Percentiles rank a stretch among this genome's conserved stretches.
Conservation (phyloP, 345 rosid genomes). For the Crucihimalaya himalaica region DNA sequence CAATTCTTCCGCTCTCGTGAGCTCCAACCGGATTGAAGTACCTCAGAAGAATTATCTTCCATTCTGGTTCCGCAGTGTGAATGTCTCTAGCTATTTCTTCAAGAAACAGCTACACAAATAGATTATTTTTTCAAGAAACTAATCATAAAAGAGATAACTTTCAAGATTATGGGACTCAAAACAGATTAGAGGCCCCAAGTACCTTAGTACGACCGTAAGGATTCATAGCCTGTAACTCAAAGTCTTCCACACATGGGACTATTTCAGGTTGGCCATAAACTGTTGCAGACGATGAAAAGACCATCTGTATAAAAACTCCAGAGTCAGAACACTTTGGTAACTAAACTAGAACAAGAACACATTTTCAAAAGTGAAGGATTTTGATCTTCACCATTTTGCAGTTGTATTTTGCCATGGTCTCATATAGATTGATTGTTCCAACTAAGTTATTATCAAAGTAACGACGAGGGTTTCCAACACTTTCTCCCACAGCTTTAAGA, state of each 20-base stretch:
- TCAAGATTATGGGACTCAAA: constrained; percentile 7
- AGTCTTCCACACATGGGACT: constrained; percentile 83
- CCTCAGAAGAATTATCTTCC: constrained; percentile 83
- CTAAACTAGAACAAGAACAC: background rate
- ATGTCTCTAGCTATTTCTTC: constrained; percentile 93
- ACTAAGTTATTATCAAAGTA: constrained; percentile 80
- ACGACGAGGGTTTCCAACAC: constrained; percentile 73
- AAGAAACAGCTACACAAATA: constrained; percentile 62
- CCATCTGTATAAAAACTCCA: constrained; percentile 51
- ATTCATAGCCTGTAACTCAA: constrained; percentile 73
- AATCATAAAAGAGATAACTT: background rate
- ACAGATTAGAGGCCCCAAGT: constrained; percentile 1
- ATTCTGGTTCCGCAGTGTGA: constrained; percentile 82
- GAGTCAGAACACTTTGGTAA: constrained; percentile 1
- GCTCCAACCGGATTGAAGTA: constrained; percentile 97
- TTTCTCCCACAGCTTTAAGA: constrained; percentile 91
- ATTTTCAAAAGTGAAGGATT: background rate
- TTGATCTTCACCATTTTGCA: constrained; percentile 58
- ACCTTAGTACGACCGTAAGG: constrained; percentile 98
- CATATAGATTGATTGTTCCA: constrained; percentile 74
- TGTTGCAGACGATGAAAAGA: constrained; percentile 97
- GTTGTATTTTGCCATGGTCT: constrained; percentile 68
- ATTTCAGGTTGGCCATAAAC: constrained; percentile 93
- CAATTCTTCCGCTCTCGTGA: constrained; percentile 88
- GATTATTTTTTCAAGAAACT: background rate